phyloP scores from a whole-genome alignment of 345 rosid species.

The Linum lewisii region DNA sequence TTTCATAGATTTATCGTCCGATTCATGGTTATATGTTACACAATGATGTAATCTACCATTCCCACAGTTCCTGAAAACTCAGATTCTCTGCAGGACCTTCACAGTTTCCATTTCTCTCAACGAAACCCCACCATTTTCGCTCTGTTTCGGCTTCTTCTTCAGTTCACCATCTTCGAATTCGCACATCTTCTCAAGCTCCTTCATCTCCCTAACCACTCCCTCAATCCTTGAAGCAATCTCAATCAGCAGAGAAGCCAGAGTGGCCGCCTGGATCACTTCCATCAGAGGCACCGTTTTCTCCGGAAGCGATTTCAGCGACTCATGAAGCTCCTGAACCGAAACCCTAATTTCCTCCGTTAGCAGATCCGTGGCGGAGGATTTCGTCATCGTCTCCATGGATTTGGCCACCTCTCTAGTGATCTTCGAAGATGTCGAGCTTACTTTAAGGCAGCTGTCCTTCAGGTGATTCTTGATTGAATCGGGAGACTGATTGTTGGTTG shows the following conservation, averaged over 20 bases:
- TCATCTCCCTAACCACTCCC: conserved; percentile 32
- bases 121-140: background rate
- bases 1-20: no score
- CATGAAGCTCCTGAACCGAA: conserved; percentile 47
- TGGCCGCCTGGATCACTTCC: conserved; percentile 50
- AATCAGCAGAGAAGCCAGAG: conserved; percentile 41
- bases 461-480: conserved; percentile 35
- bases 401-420: conserved; percentile 42
- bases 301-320: conserved; percentile 37
- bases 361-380: conserved; percentile 35
- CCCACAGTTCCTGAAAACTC: background rate
- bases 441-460: conserved; percentile 26
- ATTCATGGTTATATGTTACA: no score
- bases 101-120: background rate
- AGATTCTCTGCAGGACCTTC: background rate
- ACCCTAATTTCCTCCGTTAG: conserved; percentile 42
- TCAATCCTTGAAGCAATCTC: conserved; percentile 52
- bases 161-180: conserved; percentile 36
- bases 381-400: conserved; percentile 33
- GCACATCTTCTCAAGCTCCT: conserved; percentile 42
- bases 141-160: background rate
- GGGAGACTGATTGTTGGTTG: conserved; percentile 44
- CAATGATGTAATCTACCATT: no score
- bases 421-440: conserved; percentile 29
- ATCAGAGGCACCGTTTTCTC: conserved; percentile 21